These are phyloP conservation scores for Biscogniauxia marginata DNA, from an alignment of 2,329 filamentous ascomycete species.

Conservation along the genomic window DNA sequence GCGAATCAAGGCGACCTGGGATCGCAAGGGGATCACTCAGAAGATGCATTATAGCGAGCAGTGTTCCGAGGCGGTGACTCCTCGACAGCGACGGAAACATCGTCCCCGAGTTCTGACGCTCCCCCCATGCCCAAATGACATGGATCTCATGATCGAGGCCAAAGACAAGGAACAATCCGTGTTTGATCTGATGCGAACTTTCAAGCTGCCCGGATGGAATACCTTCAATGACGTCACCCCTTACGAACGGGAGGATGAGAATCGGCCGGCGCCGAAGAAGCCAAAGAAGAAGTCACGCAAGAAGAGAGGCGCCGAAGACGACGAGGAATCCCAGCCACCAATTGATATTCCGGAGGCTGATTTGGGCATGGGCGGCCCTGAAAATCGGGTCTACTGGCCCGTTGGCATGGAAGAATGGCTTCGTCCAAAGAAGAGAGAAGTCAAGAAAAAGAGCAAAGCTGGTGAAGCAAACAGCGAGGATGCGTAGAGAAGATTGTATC, in stretches of 20 bases:
- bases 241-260: constrained; percentile 73
- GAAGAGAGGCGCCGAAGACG: constrained; percentile 35
- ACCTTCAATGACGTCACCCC: constrained; percentile 75
- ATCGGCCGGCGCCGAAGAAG: constrained; percentile 47
- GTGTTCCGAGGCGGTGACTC: constrained; percentile 71
- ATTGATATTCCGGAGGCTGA: constrained; percentile 63
- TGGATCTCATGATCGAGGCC: constrained; percentile 99
- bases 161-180: constrained; percentile 98
- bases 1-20: constrained; percentile 82
- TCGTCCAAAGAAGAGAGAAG: constrained; percentile 70
- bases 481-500: constrained; percentile 24
- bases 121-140: constrained; percentile 76
- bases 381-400: constrained; percentile 87
- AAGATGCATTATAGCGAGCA: constrained; percentile 98
- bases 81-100: constrained; percentile 79
- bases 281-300: constrained; percentile 37
- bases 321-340: constrained; percentile 33
- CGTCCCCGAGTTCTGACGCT: constrained; percentile 74
- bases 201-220: constrained; percentile 78
- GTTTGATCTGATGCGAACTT: constrained; percentile 88
- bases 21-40: constrained; percentile 76
- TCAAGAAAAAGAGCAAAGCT: constrained; percentile 50
- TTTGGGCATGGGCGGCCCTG: constrained; percentile 80
- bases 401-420: constrained; percentile 89
- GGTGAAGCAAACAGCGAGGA: constrained; percentile 28